phyloP scores from a whole-genome alignment of 1,284 basidiomycete species.

The Malassezia caprae region DNA sequence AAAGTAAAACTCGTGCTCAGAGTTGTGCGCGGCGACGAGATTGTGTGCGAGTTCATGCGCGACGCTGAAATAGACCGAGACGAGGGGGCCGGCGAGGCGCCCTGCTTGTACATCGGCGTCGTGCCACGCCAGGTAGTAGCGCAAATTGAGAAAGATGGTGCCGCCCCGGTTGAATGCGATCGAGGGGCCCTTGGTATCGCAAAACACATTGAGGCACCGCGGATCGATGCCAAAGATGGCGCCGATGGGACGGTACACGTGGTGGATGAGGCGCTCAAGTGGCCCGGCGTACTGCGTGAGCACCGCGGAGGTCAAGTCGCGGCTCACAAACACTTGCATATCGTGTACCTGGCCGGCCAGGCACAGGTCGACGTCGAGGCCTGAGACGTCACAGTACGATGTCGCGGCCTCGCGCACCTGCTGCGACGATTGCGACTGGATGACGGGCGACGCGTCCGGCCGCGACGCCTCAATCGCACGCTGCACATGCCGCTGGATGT shows the following conservation, averaged over 20 bases:
- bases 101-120: constrained; percentile 60
- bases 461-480: constrained; percentile 48
- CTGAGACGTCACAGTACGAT: constrained; percentile 49
- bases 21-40: constrained; percentile 60
- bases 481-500: constrained; percentile 46
- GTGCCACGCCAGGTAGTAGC: constrained; percentile 77
- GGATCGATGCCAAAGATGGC: constrained; percentile 50
- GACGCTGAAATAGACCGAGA: constrained; percentile 78
- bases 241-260: constrained; percentile 45
- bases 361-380: constrained; percentile 44
- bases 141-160: constrained; percentile 75
- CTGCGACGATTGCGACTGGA: constrained; percentile 45
- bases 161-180: constrained; percentile 91
- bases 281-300: constrained; percentile 38
- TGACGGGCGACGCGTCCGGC: constrained; percentile 45
- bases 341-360: constrained; percentile 48
- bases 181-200: constrained; percentile 65
- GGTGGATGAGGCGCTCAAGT: constrained; percentile 42
- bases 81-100: constrained; percentile 60
- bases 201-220: constrained; percentile 72
- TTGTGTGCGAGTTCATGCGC: constrained; percentile 79
- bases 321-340: constrained; percentile 48
- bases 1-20: constrained; percentile 79
- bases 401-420: constrained; percentile 48
- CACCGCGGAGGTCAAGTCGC: constrained; percentile 34